These are phyloP conservation scores for Curvularia sp. DNA, from an alignment of 2,329 filamentous ascomycete genomes.

Conservation along the genomic window DNA sequence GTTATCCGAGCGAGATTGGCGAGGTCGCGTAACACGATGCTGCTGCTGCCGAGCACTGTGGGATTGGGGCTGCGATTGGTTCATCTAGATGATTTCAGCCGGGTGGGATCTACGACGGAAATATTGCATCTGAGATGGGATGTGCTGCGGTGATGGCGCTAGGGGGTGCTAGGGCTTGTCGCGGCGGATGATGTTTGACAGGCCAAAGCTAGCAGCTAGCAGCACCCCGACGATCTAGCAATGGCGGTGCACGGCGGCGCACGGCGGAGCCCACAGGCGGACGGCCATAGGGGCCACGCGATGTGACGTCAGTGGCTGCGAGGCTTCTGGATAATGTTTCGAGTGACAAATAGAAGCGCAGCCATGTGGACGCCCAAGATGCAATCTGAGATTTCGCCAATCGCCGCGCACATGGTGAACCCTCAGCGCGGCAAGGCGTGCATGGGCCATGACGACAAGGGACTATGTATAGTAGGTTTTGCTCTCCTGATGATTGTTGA, in stretches of 20 bases:
- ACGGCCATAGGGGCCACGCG: slow-evolving; percentile 7
- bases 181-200: slow-evolving; percentile 9
- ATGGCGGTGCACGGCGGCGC: slow-evolving; percentile 9
- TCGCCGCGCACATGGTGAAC: neutral
- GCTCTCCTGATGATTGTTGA: neutral
- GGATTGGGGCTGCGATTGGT: neutral
- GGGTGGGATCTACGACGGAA: slow-evolving; percentile 8
- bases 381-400: slow-evolving; percentile 10
- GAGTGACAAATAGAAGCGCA: slow-evolving; percentile 14
- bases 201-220: slow-evolving; percentile 9
- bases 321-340: slow-evolving; percentile 1
- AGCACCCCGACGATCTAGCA: slow-evolving; percentile 14
- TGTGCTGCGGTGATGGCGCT: neutral
- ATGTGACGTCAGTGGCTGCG: slow-evolving; percentile 18
- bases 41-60: neutral
- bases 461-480: slow-evolving; percentile 3
- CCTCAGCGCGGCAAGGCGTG: neutral
- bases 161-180: neutral
- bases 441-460: neutral
- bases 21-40: neutral
- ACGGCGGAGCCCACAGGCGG: slow-evolving; percentile 13
- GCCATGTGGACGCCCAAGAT: neutral
- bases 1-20: neutral
- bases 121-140: slow-evolving; percentile 13
- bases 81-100: neutral